A percentile compares a stretch with the other conserved stretches of the same genome.
Conservation (phyloP, 2,329 filamentous ascomycete genomes). For the Phyllosticta paracitricarpa region DNA sequence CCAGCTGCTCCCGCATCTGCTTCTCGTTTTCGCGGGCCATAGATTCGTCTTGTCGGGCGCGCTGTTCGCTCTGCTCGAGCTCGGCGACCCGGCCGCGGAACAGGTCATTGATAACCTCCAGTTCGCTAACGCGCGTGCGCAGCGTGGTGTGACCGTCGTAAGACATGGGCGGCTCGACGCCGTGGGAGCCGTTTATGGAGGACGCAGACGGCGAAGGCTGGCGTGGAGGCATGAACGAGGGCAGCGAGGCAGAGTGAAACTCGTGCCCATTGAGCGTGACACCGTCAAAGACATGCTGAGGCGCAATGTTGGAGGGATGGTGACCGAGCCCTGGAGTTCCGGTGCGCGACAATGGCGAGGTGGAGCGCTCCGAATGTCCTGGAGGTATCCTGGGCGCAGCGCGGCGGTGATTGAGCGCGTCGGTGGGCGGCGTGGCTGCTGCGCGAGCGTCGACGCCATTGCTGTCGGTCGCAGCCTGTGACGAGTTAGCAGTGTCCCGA, state of each 20-base stretch:
- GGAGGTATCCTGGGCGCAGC: conserved; percentile 63
- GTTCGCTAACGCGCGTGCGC: conserved; percentile 90
- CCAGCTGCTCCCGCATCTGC: conserved; percentile 50
- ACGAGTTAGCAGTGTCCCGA: background rate
- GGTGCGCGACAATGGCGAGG: conserved; percentile 70
- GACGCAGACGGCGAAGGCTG: conserved; percentile 48
- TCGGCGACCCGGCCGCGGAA: conserved; percentile 60
- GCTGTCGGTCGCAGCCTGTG: conserved; percentile 32
- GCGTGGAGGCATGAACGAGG: conserved; percentile 32
- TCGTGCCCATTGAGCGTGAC: conserved; percentile 57
- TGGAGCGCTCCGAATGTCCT: conserved; percentile 61
- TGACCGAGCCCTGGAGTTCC: conserved; percentile 64
- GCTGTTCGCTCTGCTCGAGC: conserved; percentile 66
- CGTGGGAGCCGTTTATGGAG: conserved; percentile 48
- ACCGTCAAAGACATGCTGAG: conserved; percentile 69
- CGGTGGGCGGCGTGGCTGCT: conserved; percentile 33
- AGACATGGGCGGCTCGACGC: conserved; percentile 59
- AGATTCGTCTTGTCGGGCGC: conserved; percentile 50
- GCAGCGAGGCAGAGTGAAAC: conserved; percentile 48
- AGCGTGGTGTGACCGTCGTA: conserved; percentile 80
- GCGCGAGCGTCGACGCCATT: conserved; percentile 35
- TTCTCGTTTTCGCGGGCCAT: conserved; percentile 47
- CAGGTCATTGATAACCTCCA: conserved; percentile 81
- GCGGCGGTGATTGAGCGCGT: conserved; percentile 47
- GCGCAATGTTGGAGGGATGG: conserved; percentile 56